Base-by-base conservation (phyloP, 306 rosid species). In the Gynostemma pentaphyllum region DNA sequence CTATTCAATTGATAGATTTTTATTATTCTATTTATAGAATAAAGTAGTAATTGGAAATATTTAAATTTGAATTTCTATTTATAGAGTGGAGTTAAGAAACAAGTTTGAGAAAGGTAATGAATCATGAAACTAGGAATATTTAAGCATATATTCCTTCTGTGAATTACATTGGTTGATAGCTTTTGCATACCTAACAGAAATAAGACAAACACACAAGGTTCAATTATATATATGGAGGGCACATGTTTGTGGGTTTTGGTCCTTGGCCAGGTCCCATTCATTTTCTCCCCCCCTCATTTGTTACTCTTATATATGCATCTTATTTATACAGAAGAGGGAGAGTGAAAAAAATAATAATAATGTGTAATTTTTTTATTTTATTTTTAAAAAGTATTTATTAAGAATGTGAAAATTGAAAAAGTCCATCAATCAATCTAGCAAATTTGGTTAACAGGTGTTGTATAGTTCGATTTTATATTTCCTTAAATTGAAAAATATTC, bases 241-340 rank as follows among this genome's bases (percentile, higher is more conserved):
- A 36, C 45, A 36, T 57, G 45, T 57, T 34, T 57, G 18, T 57
- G 45, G 64, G 64, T 36, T 57, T 57, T 59, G 47, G 47, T 60
- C 23, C 30, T 60, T 39, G 65, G n/a, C 39, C 12, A 21, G 2
- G 34, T 52, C 60, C 21, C 60, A 6, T 52, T 22, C 18, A 34
- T 34, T n/a, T n/a, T n/a, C n/a, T n/a, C n/a, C n/a, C n/a, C n/a
- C n/a, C n/a, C n/a, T n/a, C n/a, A n/a, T n/a, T n/a, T n/a, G n/a
- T n/a, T n/a, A n/a, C n/a, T n/a, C n/a, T n/a, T n/a, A n/a, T n/a
- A n/a, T n/a, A n/a, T n/a, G n/a, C n/a, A n/a, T n/a, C n/a, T n/a
- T n/a, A n/a, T n/a, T n/a, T n/a, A n/a, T n/a, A n/a, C n/a, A n/a
- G n/a, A n/a, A n/a, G n/a, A n/a, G n/a, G n/a, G n/a, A n/a, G n/a